Conservation (phyloP, 2,329 filamentous ascomycete genomes). For the Paraphaeosphaeria sporulosa region DNA sequence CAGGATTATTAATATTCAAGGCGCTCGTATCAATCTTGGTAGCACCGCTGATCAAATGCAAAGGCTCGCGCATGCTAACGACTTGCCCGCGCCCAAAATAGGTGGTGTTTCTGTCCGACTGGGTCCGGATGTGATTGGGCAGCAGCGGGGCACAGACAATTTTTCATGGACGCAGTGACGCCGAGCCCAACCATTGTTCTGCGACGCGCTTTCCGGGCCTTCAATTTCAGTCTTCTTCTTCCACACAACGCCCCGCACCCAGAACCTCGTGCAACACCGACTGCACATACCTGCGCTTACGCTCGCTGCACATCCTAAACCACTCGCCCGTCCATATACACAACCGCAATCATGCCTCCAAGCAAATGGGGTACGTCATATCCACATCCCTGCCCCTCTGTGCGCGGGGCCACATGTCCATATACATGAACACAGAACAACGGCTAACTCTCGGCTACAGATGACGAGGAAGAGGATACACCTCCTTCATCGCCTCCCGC, state of each 20-base stretch:
- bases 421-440: slow-evolving; percentile 10
- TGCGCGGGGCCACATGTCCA: slow-evolving; percentile 22
- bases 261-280: slow-evolving; percentile 13
- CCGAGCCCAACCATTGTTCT: slow-evolving; percentile 38
- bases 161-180: slow-evolving; percentile 34
- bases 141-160: slow-evolving; percentile 29
- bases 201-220: slow-evolving; percentile 26
- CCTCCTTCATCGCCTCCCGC: slow-evolving; percentile 59
- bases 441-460: slow-evolving; percentile 34
- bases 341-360: slow-evolving; percentile 44
- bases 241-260: slow-evolving; percentile 18
- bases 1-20: too few relatives aligned
- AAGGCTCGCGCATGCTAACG: neutral
- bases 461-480: slow-evolving; percentile 65
- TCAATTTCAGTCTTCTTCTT: slow-evolving; percentile 26
- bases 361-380: slow-evolving; percentile 53
- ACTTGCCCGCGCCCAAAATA: slow-evolving; percentile 1
- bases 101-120: slow-evolving; percentile 9
- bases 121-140: slow-evolving; percentile 36
- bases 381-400: slow-evolving; percentile 37
- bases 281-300: neutral
- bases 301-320: slow-evolving; percentile 11
- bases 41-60: neutral
- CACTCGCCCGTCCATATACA: neutral
- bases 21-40: too few relatives aligned